Conservation (phyloP, 352 stramenopile species). For the Phytophthora palmivora region DNA sequence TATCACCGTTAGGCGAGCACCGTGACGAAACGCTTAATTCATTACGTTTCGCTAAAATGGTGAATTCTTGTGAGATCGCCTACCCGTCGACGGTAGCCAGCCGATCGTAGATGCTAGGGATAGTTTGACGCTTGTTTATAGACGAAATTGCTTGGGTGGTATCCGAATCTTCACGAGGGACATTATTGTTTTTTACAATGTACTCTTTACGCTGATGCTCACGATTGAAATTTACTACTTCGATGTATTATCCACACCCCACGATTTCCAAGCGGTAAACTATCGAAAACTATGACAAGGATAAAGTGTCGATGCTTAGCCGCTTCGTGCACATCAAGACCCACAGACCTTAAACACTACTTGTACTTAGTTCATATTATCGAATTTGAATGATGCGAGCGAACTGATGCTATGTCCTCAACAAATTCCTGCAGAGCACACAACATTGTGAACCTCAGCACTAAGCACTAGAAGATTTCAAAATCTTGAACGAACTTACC, state of each 20-base stretch:
- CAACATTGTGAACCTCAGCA: no score
- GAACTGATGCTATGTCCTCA: slow-evolving; percentile 45
- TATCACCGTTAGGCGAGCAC: slow-evolving; percentile 78
- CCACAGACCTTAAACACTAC: no score
- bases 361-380: no score
- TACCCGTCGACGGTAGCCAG: slow-evolving; percentile 66
- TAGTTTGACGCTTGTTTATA: slow-evolving; percentile 24
- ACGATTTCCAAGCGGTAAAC: no score
- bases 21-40: slow-evolving; percentile 89
- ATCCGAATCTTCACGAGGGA: no score
- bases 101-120: slow-evolving; percentile 32
- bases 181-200: background rate
- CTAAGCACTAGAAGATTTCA: background rate
- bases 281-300: no score
- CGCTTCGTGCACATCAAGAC: no score
- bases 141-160: slow-evolving; percentile 17
- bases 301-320: no score
- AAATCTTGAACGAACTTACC: slow-evolving; percentile 28
- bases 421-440: slow-evolving; percentile 63
- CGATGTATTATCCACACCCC: no score
- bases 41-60: slow-evolving; percentile 88
- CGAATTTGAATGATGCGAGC: slow-evolving; percentile 57
- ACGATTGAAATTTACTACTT: no score
- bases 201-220: no score
- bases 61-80: slow-evolving; percentile 89